Base-by-base conservation (phyloP, 1,284 basidiomycete genomes). In the Marasmius sp. region DNA sequence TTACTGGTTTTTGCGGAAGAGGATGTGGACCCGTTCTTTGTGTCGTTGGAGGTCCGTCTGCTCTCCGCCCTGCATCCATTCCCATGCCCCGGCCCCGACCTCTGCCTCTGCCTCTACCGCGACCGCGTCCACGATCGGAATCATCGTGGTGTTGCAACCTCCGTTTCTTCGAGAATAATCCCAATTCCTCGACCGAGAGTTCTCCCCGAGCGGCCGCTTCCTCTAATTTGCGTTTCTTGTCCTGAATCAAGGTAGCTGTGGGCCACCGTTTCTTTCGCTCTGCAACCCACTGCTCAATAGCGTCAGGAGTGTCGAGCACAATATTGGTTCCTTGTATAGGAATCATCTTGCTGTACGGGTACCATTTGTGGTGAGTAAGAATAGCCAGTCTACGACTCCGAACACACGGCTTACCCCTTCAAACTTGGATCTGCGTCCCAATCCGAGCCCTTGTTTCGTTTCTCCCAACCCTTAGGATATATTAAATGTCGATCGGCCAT, bases 401-500 rank as follows among this genome's bases (percentile, higher is more conserved):
- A 47, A 47, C 8, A 47, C 20, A n/a, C 16, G 16, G 70, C 74
- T 62, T 67, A 89, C 91, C 89, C 88, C 75, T 84, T 90, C 61
- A 91, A 76, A 74, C 85, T 88, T 18, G 87, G 89, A 73, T 91
- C 89, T 5, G 89, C 84, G 70, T 93, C 91, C 86, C 90, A 91
- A 53, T 87, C 87, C 8, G 73, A 66, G 63, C 78, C 82, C 65
- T 82, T 83, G 69, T 83, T 85, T 64, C 80, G 81, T 61, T 87
- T 83, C 57, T 91, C 82, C 85, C 91, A 92, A 20, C 86, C 89
- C 49, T 84, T 81, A 16, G 91, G 91, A 67, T 88, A 95, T 56
- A 95, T 88, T 55, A 96, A 78, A 74, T 96, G 95, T 20, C 94
- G 81, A 71, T 97, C 95, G 86, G 94, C 95, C 84, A 90, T 92